Conservation (phyloP, 371 early-diverging fungal genomes). For the Lichtheimia hyalospora region DNA sequence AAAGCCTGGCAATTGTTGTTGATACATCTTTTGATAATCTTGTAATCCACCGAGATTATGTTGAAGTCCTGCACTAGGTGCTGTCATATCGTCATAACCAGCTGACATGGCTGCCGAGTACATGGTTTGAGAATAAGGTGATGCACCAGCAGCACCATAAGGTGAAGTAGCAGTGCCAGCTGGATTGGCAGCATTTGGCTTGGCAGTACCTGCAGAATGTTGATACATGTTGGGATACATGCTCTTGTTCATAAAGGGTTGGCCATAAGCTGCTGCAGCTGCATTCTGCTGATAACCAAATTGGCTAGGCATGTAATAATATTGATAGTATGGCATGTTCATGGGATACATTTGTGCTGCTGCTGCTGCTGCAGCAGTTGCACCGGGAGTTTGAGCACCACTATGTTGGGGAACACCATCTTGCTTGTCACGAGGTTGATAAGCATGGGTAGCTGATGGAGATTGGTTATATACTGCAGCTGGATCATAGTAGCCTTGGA, state of each 20-base stretch:
- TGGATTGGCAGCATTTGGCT: constrained; percentile 43
- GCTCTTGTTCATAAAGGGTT: constrained; percentile 83
- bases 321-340: constrained; percentile 63
- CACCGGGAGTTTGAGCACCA: constrained; percentile 7
- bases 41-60: constrained; percentile 36
- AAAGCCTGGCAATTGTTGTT: constrained; percentile 5
- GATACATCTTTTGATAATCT: constrained; percentile 44
- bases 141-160: constrained; percentile 44
- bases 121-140: constrained; percentile 39
- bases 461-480: constrained; percentile 23
- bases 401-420: constrained; percentile 13
- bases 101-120: constrained; percentile 4
- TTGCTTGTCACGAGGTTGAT: constrained; percentile 27
- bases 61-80: constrained; percentile 13
- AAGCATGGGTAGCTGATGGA: constrained; percentile 23
- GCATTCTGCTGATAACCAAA: constrained; percentile 61
- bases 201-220: constrained; percentile 19
- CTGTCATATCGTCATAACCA: constrained; percentile 50
- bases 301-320: constrained; percentile 74
- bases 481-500: constrained; percentile 43
- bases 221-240: constrained; percentile 77
- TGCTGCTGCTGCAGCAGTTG: constrained; percentile 1
- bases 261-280: constrained; percentile 60
- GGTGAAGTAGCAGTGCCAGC: constrained; percentile 35
- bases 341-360: constrained; percentile 22